Base-by-base conservation (phyloP, 2,329 filamentous ascomycete genomes). In the Trichoderma sp. region DNA sequence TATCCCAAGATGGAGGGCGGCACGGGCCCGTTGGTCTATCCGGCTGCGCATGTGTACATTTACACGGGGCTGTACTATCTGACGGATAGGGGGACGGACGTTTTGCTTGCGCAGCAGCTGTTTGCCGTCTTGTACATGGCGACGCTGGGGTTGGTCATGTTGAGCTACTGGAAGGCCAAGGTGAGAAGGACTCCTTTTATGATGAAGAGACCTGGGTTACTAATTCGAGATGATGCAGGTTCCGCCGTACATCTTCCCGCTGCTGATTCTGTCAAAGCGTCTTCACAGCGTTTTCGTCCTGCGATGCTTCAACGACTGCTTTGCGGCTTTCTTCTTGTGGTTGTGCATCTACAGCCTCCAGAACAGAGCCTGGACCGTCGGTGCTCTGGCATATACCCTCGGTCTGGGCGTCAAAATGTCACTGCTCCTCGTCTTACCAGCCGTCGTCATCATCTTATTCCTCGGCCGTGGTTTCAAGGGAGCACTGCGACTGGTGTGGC, bases 381-480 rank as follows among this genome's bases (percentile, higher is more conserved):
- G 90, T 7, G 90, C 89, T 60, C 77, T 93, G 18, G 82, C 89
- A 60, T 98, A 92, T 82, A 91, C 90, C 61, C 85, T 89, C 75
- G 95, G 93, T 0, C 81, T 99, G 14, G 94, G 92, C n/a, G 88
- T 96, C 74, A 99, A 99, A 82, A 99, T 99, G 96, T 93, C 92
- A 16, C 79, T 97, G 59, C 84, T 99, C 52, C 85, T 99, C 51
- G 87, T 90, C 8, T 86, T 96, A 52, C 96, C 96, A 0, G 94
- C 93, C 0, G 85, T 98, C 63, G 93, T 88, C 0, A 79, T 93
- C 10, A 82, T 97, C 39, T 84, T 96, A 43, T 88, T 96, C 70
- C 87, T 96, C 64, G 91, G 89, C 16, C 81, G 90, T 68, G 93
- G 93, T 0, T 84, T 92, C 68, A 77, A 82, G 65, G 84, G 86